Conservation (phyloP, 768 basidiomycete genomes). For the Cyclocybe aegerita region DNA sequence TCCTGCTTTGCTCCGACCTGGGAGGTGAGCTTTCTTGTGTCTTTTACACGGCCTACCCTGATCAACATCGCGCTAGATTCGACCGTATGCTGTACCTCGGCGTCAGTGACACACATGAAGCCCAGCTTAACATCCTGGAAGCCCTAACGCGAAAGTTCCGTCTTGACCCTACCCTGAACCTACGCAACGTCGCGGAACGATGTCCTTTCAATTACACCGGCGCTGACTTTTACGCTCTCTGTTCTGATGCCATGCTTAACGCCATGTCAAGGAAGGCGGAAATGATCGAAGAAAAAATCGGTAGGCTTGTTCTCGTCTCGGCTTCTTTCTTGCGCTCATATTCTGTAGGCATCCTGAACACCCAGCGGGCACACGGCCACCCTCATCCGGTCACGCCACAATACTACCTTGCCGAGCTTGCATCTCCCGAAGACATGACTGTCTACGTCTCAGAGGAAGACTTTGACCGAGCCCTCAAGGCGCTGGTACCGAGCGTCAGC, state of each 20-base stretch:
- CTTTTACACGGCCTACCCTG: not conserved
- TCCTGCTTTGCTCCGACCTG: conserved; percentile 84
- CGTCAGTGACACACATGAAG: conserved; percentile 82
- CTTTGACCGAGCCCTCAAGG: conserved; percentile 70
- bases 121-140: conserved; percentile 82
- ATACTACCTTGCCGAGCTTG: conserved; percentile 87
- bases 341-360: conserved; percentile 47
- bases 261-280: conserved; percentile 90
- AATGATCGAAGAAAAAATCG: conserved; percentile 73
- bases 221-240: conserved; percentile 97
- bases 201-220: conserved; percentile 97
- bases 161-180: conserved; percentile 64
- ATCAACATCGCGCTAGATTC: conserved; percentile 56
- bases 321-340: not conserved
- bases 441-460: conserved; percentile 77
- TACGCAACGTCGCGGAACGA: conserved; percentile 59
- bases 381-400: conserved; percentile 80
- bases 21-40: conserved; percentile 50
- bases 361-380: conserved; percentile 39
- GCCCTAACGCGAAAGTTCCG: conserved; percentile 93
- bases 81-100: conserved; percentile 96
- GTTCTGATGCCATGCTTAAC: conserved; percentile 93
- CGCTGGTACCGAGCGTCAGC: conserved; percentile 81
- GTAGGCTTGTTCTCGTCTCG: conserved; percentile 33
- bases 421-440: conserved; percentile 61